Conservation (phyloP, 23 red algal species). For the Pyropia haitanensis region DNA sequence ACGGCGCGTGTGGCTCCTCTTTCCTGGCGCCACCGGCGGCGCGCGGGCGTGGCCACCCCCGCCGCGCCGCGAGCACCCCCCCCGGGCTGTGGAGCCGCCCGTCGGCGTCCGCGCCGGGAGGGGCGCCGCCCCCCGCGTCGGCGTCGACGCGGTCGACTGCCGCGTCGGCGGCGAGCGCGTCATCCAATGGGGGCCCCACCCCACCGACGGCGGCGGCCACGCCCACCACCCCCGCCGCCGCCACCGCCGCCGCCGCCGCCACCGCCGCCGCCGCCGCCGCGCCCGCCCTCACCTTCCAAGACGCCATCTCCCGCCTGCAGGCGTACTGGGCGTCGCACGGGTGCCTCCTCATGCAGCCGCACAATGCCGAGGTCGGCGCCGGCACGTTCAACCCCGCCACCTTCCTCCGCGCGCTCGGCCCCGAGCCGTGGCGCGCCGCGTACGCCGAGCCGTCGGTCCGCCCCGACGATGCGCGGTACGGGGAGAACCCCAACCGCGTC, state of each 20-base stretch:
- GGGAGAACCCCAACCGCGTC: slow-evolving; percentile 93
- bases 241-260: not conserved
- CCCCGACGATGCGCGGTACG: slow-evolving; percentile 97
- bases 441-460: slow-evolving; percentile 97
- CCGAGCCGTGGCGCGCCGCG: slow-evolving; percentile 91
- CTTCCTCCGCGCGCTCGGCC: slow-evolving; percentile 90
- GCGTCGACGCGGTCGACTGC: no score
- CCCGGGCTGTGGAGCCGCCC: no score
- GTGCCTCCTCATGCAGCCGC: slow-evolving; percentile 90
- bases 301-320: slow-evolving; percentile 72
- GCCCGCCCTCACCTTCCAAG: slow-evolving; percentile 61
- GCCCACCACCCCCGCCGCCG: no score
- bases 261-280: not conserved
- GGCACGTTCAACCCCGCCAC: slow-evolving; percentile 99
- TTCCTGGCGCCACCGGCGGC: no score
- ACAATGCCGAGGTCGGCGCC: slow-evolving; percentile 91
- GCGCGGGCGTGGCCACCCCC: no score
- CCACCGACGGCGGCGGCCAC: no score
- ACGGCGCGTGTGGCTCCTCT: no score
- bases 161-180: no score
- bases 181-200: no score
- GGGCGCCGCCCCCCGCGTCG: no score
- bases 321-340: slow-evolving; percentile 76
- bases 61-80: no score
- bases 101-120: no score